Percentiles rank a stretch among this genome's conserved stretches.
Conservation (phyloP, 2,329 filamentous ascomycete genomes). For the Botrytis pseudocinerea region DNA sequence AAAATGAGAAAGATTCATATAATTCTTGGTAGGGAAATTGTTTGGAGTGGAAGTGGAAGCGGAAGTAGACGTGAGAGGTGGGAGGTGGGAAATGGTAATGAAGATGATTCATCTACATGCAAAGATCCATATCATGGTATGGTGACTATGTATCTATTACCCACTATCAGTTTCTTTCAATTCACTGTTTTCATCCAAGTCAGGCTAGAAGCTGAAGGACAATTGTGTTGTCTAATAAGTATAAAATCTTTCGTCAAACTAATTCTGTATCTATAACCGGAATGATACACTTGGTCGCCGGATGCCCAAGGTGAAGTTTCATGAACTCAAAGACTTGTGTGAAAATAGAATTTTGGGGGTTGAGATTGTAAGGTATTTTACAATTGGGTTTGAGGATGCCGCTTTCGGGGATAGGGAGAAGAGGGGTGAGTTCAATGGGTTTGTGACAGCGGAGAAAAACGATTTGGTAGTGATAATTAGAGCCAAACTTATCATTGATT, state of each 20-base stretch:
- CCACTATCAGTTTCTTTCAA: not conserved
- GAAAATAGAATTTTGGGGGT: fast-evolving
- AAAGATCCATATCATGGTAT: not conserved
- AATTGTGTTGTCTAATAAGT: not conserved
- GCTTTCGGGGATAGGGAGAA: not conserved
- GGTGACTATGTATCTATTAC: fast-evolving
- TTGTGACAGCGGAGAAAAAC: not conserved
- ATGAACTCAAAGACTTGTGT: not conserved
- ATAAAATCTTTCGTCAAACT: not conserved
- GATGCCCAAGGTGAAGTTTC: not conserved
- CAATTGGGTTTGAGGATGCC: not conserved
- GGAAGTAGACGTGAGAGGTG: not conserved
- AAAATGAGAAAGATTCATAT: not conserved
- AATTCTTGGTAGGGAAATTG: not conserved
- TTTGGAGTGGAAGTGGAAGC: too few species aligned
- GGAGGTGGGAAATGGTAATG: not conserved
- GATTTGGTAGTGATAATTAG: fast-evolving
- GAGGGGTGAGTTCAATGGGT: not conserved
- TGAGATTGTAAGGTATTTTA: fast-evolving
- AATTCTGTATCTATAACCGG: fast-evolving
- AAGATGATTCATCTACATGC: not conserved
- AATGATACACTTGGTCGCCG: not conserved
- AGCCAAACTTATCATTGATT: not conserved
- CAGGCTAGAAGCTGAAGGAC: not conserved
- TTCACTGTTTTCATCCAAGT: not conserved